A percentile compares a stretch with the other conserved stretches of the same genome.
Conservation (phyloP, 495 filamentous ascomycete genomes). For the Podospora pseudocomata region DNA sequence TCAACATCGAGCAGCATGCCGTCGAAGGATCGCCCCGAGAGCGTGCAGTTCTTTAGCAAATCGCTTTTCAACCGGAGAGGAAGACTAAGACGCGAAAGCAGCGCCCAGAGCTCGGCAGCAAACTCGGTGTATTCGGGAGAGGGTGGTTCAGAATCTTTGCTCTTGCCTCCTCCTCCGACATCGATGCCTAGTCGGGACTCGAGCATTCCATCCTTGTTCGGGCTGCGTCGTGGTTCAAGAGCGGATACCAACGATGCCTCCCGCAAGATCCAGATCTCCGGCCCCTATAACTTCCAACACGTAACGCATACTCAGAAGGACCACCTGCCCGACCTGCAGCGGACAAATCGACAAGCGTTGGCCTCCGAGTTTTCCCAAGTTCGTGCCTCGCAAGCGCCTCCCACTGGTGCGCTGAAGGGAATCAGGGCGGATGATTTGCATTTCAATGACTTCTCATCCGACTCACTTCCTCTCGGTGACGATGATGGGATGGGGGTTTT, state of each 20-base stretch:
- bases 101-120: slow-evolving; percentile 36
- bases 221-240: slow-evolving; percentile 37
- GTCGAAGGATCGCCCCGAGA: slow-evolving; percentile 48
- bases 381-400: slow-evolving; percentile 62
- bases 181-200: slow-evolving; percentile 33
- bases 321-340: slow-evolving; percentile 57
- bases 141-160: slow-evolving; percentile 23
- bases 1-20: slow-evolving; percentile 46
- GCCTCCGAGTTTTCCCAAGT: slow-evolving; percentile 65
- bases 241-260: slow-evolving; percentile 32
- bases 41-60: slow-evolving; percentile 53
- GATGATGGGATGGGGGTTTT: slow-evolving; percentile 21
- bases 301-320: slow-evolving; percentile 70
- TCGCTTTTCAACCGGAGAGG: slow-evolving; percentile 46
- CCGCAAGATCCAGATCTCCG: slow-evolving; percentile 60
- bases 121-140: slow-evolving; percentile 42
- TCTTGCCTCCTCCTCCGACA: slow-evolving; percentile 18
- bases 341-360: slow-evolving; percentile 56
- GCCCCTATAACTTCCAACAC: slow-evolving; percentile 86
- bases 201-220: slow-evolving; percentile 43
- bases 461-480: slow-evolving; percentile 39
- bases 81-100: slow-evolving; percentile 42
- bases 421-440: slow-evolving; percentile 63
- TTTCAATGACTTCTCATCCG: slow-evolving; percentile 59
- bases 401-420: slow-evolving; percentile 53